A percentile compares a stretch with the other conserved stretches of the same genome.
Conservation (phyloP, 371 early-diverging fungal species). For the Zancudomyces culisetae region DNA sequence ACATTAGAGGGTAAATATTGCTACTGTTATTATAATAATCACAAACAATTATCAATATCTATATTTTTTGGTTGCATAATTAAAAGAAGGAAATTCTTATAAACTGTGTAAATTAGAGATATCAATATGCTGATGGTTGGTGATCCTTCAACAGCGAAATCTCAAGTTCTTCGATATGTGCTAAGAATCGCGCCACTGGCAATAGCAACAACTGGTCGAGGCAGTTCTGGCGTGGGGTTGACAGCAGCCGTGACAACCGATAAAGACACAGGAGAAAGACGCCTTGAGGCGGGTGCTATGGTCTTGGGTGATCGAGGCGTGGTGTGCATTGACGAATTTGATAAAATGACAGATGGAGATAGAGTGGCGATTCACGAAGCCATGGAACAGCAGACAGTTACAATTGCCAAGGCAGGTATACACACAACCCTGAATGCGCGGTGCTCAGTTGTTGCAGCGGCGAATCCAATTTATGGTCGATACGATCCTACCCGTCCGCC, state of each 20-base stretch:
- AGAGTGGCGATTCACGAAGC: slow-evolving; percentile 99
- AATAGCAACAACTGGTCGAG: slow-evolving; percentile 91
- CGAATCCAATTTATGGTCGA: slow-evolving; percentile 95
- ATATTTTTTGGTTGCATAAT: slow-evolving; percentile 16
- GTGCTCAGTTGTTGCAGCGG: slow-evolving; percentile 96
- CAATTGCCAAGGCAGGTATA: slow-evolving; percentile 96
- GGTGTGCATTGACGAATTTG: slow-evolving; percentile 99
- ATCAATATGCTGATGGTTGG: slow-evolving; percentile 93
- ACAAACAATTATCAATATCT: slow-evolving; percentile 13
- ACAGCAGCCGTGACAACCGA: slow-evolving; percentile 88
- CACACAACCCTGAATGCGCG: slow-evolving; percentile 97
- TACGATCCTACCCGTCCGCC: slow-evolving; percentile 60
- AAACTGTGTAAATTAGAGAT: slow-evolving; percentile 24
- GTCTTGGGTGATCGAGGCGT: slow-evolving; percentile 97
- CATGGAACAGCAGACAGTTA: slow-evolving; percentile 99
- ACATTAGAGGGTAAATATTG: slow-evolving; percentile 62
- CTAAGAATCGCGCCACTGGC: slow-evolving; percentile 79
- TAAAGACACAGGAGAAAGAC: slow-evolving; percentile 73
- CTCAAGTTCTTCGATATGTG: slow-evolving; percentile 80
- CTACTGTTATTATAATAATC: neutral
- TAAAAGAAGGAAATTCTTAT: slow-evolving; percentile 5
- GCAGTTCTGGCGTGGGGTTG: slow-evolving; percentile 93
- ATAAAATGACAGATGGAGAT: slow-evolving; percentile 98
- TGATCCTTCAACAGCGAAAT: slow-evolving; percentile 96
- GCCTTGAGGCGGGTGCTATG: slow-evolving; percentile 99